Evolutionary conservation across 2,329 filamentous ascomycete genomes (phyloP).

Genomic region (Zasmidium cellare): DNA sequence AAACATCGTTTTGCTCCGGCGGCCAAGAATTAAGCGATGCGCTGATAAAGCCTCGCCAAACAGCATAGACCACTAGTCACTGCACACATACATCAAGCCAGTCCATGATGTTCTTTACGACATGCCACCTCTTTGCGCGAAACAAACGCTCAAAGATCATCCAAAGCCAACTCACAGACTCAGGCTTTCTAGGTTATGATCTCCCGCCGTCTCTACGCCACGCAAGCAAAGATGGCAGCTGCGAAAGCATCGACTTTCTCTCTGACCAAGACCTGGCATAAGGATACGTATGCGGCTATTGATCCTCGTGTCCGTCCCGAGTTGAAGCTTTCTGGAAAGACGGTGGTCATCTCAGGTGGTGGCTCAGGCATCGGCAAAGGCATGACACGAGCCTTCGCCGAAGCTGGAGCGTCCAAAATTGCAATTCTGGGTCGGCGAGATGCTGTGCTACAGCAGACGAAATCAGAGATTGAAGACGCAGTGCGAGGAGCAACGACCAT

Average conservation of each 20-base stretch:
- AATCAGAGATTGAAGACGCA: conserved; percentile 36
- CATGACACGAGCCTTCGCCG: conserved; percentile 14
- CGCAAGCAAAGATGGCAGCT: too few relatives aligned
- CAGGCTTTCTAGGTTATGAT: too few relatives aligned
- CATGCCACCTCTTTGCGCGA: too few relatives aligned
- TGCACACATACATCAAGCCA: too few relatives aligned
- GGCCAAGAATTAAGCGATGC: too few relatives aligned
- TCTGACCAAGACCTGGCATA: conserved; percentile 20
- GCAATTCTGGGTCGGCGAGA: conserved; percentile 32
- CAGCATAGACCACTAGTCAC: too few relatives aligned
- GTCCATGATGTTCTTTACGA: too few relatives aligned
- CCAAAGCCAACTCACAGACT: too few relatives aligned
- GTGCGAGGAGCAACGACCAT: conserved; percentile 34
- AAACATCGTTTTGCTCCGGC: too few relatives aligned
- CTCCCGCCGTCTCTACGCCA: too few relatives aligned
- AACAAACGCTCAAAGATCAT: too few relatives aligned
- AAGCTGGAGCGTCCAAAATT: conserved; percentile 16
- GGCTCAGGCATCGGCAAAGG: conserved; percentile 21
- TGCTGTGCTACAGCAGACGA: conserved; percentile 38
- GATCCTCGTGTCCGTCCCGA: conserved; percentile 11
- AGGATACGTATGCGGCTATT: conserved; percentile 14
- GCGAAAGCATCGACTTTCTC: neutral
- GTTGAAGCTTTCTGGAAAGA: conserved; percentile 17
- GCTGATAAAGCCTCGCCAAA: too few relatives aligned
- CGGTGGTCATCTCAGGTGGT: conserved; percentile 20